Evolutionary conservation across 2,329 filamentous ascomycete genomes (phyloP).

Genomic region (Sclerotinia borealis): DNA sequence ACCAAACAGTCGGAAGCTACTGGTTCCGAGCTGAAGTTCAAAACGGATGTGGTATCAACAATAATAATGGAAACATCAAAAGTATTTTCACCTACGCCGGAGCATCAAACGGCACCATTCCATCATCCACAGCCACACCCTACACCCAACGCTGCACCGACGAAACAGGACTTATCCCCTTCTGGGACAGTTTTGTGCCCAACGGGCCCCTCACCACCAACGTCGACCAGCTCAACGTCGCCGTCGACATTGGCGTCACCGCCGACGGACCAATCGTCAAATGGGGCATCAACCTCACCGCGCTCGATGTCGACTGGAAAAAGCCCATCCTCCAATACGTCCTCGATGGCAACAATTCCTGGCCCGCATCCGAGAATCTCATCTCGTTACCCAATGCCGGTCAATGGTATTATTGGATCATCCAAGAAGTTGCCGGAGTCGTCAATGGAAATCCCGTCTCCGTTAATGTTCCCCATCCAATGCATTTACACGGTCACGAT

Average conservation of each 20-base stretch:
- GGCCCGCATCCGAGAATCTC: conserved; percentile 13
- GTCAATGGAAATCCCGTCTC: neutral
- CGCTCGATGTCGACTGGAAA: conserved; percentile 37
- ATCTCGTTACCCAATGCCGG: conserved; percentile 14
- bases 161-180: conserved; percentile 9
- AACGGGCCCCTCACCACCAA: neutral
- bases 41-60: conserved; percentile 6
- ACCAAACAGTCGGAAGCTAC: conserved; percentile 39
- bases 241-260: conserved; percentile 8
- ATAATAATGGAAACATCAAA: conserved; percentile 9
- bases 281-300: conserved; percentile 10
- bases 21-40: conserved; percentile 42
- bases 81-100: conserved; percentile 15
- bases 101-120: conserved; percentile 3
- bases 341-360: conserved; percentile 21
- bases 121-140: conserved; percentile 10
- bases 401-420: conserved; percentile 18
- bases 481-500: conserved; percentile 42
- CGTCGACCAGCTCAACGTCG: conserved; percentile 2
- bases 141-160: conserved; percentile 11
- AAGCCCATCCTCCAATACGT: conserved; percentile 37
- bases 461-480: conserved; percentile 33
- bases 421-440: conserved; percentile 9
- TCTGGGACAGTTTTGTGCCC: conserved; percentile 12
- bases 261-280: conserved; percentile 14